Conservation (phyloP, 768 basidiomycete genomes). For the Mycena pura region DNA sequence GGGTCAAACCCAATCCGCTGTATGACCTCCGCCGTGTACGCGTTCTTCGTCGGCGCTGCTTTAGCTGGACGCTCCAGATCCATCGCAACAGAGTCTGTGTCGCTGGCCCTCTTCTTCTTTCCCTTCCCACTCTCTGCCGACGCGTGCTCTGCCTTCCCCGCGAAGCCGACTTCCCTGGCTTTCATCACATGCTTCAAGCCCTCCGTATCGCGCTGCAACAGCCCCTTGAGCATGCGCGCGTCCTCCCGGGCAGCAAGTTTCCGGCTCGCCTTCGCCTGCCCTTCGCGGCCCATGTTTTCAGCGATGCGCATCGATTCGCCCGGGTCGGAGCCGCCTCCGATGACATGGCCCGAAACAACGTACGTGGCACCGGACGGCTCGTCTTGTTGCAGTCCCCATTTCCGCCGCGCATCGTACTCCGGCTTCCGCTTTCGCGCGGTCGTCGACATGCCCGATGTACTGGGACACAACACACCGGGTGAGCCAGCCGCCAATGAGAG, state of each 20-base stretch:
- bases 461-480: conserved; percentile 34
- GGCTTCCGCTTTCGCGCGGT: conserved; percentile 58
- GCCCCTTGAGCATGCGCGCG: conserved; percentile 63
- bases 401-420: conserved; percentile 70
- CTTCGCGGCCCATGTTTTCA: conserved; percentile 81
- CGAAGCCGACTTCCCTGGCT: conserved; percentile 55
- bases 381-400: conserved; percentile 76
- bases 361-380: conserved; percentile 64
- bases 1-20: conserved; percentile 85
- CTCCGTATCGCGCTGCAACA: conserved; percentile 70
- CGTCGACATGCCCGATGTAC: conserved; percentile 76
- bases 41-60: conserved; percentile 42
- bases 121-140: conserved; percentile 36
- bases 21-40: conserved; percentile 72
- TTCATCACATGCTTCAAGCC: conserved; percentile 70
- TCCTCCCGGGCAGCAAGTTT: conserved; percentile 61
- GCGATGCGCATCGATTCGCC: conserved; percentile 54
- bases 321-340: conserved; percentile 53
- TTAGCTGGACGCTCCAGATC: too few relatives aligned
- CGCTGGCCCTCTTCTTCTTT: conserved; percentile 21
- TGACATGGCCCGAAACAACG: conserved; percentile 79
- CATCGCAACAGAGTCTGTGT: conserved; percentile 23
- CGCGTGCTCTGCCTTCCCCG: conserved; percentile 27
- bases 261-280: conserved; percentile 78
- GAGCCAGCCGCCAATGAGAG: background rate